A percentile compares a stretch with the other conserved stretches of the same genome.
Conservation (phyloP, 257 asterid genomes). For the Jasminum sambac region DNA sequence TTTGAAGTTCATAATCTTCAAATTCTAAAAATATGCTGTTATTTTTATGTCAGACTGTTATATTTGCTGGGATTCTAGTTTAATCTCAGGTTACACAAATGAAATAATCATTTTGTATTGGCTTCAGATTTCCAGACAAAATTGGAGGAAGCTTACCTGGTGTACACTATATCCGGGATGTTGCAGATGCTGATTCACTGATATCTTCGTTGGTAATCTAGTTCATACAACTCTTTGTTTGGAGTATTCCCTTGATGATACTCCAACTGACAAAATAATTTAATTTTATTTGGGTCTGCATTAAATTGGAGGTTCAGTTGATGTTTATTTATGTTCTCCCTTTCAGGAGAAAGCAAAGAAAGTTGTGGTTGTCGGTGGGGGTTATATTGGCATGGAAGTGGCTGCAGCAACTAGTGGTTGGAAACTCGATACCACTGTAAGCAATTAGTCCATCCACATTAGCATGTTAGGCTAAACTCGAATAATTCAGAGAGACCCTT, state of each 20-base stretch:
- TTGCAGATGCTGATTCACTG: conserved; percentile 91
- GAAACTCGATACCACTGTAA: conserved; percentile 94
- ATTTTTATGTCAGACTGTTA: neutral
- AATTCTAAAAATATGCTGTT: neutral
- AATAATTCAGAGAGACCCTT: too few relatives aligned
- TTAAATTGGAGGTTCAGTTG: neutral
- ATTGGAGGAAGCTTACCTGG: conserved; percentile 90
- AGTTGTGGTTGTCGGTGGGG: conserved; percentile 93
- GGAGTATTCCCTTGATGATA: neutral
- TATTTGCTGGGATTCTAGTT: conserved; percentile 7
- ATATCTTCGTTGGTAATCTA: conserved; percentile 70
- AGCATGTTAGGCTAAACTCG: neutral
- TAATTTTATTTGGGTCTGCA: neutral
- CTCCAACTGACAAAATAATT: neutral
- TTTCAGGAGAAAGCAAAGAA: conserved; percentile 77
- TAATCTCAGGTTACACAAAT: neutral
- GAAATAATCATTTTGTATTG: neutral
- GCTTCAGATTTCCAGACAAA: conserved; percentile 81
- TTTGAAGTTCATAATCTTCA: neutral
- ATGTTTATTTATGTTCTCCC: neutral
- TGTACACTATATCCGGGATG: conserved; percentile 91
- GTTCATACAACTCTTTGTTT: neutral
- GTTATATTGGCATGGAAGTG: conserved; percentile 99
- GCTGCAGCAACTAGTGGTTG: conserved; percentile 96
- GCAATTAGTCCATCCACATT: conserved; percentile 24